Evolutionary conservation across 1,284 basidiomycete genomes (phyloP).

Genomic region (Ceratobasidium sp.): DNA sequence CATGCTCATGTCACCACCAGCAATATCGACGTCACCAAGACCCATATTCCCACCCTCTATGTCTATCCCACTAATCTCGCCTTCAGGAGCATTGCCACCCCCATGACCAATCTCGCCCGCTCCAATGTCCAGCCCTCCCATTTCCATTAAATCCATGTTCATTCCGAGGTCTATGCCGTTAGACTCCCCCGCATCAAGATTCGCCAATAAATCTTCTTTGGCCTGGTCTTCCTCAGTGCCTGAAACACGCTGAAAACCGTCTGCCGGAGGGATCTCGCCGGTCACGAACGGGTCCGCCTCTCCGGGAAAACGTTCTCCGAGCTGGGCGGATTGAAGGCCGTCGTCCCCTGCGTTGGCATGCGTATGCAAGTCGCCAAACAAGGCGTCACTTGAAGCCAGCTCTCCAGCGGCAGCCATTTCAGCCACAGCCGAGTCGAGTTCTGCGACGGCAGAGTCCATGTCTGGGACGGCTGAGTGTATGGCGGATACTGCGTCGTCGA

Average conservation of each 20-base stretch:
- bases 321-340: neutral
- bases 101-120: constrained; percentile 13
- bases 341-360: neutral
- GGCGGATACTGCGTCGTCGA: constrained; percentile 7
- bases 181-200: constrained; percentile 14
- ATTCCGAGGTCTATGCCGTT: constrained; percentile 29
- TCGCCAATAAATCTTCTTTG: constrained; percentile 23
- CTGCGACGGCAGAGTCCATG: constrained; percentile 35
- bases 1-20: constrained; percentile 4
- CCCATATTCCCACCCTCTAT: constrained; percentile 11
- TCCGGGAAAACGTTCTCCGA: constrained; percentile 8
- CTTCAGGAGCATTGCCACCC: neutral
- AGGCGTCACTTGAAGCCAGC: constrained; percentile 3
- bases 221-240: constrained; percentile 25
- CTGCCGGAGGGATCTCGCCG: constrained; percentile 10
- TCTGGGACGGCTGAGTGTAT: constrained; percentile 26
- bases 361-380: constrained; percentile 31
- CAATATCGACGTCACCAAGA: constrained; percentile 18
- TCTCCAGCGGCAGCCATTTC: constrained; percentile 29
- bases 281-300: constrained; percentile 16
- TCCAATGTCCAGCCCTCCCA: constrained; percentile 27
- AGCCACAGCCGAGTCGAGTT: constrained; percentile 40
- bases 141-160: constrained; percentile 35
- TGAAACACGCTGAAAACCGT: constrained; percentile 32
- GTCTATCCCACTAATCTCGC: neutral